Percentiles rank a stretch among this genome's conserved stretches.
Evolutionary conservation across 2,329 filamentous ascomycete genomes (phyloP).

Genomic region (Podosphaera xanthii): DNA sequence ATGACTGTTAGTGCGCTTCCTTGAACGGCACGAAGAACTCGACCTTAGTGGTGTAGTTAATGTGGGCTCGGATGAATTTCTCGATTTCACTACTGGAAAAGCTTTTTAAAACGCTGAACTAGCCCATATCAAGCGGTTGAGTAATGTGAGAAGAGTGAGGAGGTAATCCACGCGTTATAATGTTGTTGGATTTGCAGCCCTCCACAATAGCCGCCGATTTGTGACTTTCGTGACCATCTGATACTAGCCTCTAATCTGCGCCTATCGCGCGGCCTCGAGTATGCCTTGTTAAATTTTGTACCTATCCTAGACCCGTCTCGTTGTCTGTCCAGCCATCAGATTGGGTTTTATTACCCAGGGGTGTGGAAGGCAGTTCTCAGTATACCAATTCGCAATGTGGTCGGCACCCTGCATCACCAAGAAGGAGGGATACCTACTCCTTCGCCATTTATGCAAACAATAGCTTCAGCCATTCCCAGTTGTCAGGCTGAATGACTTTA

Average conservation of each 20-base stretch:
- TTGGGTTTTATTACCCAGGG: conserved; percentile 12
- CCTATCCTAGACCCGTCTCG: conserved; percentile 16
- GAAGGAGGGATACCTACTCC: conserved; percentile 10
- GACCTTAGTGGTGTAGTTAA: no score
- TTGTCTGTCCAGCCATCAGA: conserved; percentile 16
- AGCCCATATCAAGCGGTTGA: background rate
- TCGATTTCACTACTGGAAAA: no score
- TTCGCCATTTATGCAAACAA: conserved; percentile 9
- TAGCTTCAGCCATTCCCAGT: conserved; percentile 9
- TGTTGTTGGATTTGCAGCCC: background rate
- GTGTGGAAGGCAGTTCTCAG: conserved; percentile 5
- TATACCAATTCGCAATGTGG: conserved; percentile 7
- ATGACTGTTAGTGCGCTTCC: no score
- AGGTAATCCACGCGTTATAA: background rate
- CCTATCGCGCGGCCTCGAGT: background rate
- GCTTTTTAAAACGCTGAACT: no score
- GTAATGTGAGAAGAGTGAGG: background rate
- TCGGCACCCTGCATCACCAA: conserved; percentile 11
- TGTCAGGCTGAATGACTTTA: conserved; percentile 4
- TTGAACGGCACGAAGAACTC: no score
- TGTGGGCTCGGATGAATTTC: no score
- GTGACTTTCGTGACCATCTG: background rate
- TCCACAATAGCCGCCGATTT: background rate
- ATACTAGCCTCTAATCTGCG: no score
- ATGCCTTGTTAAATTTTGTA: conserved; percentile 12